Base-by-base conservation (phyloP, 2,329 filamentous ascomycete species). In the Elsinoe necatrix region DNA sequence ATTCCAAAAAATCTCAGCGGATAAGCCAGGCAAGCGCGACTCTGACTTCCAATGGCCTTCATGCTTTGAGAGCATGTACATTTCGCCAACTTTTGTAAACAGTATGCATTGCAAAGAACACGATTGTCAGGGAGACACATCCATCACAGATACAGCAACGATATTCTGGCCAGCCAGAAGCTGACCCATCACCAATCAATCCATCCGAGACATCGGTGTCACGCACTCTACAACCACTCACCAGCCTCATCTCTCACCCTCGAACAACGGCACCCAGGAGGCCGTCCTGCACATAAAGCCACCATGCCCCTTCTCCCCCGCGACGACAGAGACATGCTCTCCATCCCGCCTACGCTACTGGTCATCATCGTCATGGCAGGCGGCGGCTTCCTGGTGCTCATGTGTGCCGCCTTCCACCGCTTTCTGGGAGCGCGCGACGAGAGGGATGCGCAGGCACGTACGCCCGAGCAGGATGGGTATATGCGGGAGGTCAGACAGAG, bases 401-500 rank as follows among this genome's bases (percentile, higher is more conserved):
- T 56, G 54, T 45, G 29, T 20, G 54, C 54, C 16, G 54, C 39
- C 1, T 56, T 56, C 29, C 54, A 56, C 54, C 27, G 41, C 41
- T 45, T 47, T 41, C 42, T 56, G 4, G 39, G 54, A 16, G 14
- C 39, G 1, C 12, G 18, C 25, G 41, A 47, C n/a, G 23, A 47
- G 7, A 16, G 25, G 9, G 42, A 56, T 18, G 37, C 54, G 2
- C 41, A 56, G 8, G 21, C 54, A 9, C 54, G 54, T 6, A 47
- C 54, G 6, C 39, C 54, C 9, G 54, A 56, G 29, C 54, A 56
- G 29, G 54, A 56, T 18, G 42, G 29, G 2, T 56, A 56, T 16
- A 56, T 56, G 54, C 11, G 54, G 21, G 54, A 56, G 20, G 54
- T 56, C 7, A 27, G 54, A 20, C 54, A 56, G 42, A 42, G 54